Evolutionary conservation across 1,284 basidiomycete genomes (phyloP).

Genomic region (Pyrrhoderma lamaoense): DNA sequence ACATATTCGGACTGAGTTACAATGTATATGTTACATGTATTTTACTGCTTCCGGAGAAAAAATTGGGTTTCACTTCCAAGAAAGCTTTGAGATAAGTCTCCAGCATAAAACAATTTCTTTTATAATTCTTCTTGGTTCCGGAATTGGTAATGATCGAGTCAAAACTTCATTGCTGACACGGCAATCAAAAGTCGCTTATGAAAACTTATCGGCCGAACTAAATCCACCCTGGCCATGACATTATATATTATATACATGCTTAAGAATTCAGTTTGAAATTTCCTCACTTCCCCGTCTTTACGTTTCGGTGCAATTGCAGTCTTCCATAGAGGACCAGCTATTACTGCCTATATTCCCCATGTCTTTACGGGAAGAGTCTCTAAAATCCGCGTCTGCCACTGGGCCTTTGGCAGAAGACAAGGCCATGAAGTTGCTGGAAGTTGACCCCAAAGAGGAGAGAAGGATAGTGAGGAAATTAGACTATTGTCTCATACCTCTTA

Average conservation of each 20-base stretch:
- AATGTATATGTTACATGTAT: too few relatives aligned
- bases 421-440: not conserved
- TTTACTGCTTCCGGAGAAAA: too few relatives aligned
- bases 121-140: too few relatives aligned
- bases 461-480: constrained; percentile 35
- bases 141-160: too few relatives aligned
- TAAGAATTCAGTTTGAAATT: not conserved
- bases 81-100: too few relatives aligned
- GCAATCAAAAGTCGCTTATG: not conserved
- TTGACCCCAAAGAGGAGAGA: constrained; percentile 18
- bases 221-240: too few relatives aligned
- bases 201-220: too few relatives aligned
- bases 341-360: not conserved
- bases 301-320: not conserved
- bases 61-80: too few relatives aligned
- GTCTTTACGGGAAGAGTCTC: not conserved
- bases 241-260: not conserved
- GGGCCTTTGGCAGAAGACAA: not conserved
- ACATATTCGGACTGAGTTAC: too few relatives aligned
- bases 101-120: too few relatives aligned
- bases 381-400: not conserved
- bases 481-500: constrained; percentile 38
- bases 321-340: not conserved
- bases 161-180: not conserved
- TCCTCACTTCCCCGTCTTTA: not conserved